These are phyloP conservation scores for Calocybe indica DNA, from an alignment of 768 basidiomycete species.

Conservation along the genomic window DNA sequence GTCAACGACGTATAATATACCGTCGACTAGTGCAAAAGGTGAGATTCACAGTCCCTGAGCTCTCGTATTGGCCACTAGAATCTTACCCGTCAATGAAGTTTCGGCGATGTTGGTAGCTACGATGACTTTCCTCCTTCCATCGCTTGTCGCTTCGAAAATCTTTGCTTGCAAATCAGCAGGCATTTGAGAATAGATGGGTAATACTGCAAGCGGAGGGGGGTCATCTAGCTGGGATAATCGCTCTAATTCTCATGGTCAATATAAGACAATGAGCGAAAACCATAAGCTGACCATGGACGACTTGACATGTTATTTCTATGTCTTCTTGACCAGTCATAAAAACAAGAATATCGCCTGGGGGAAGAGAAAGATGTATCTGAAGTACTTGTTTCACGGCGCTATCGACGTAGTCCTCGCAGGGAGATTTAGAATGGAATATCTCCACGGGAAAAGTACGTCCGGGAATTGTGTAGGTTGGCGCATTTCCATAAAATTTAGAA, in stretches of 20 bases:
- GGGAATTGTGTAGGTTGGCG: constrained; percentile 89
- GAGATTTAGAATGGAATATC: constrained; percentile 92
- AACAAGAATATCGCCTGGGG: constrained; percentile 91
- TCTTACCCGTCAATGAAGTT: constrained; percentile 85
- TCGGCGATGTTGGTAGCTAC: constrained; percentile 99
- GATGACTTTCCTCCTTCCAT: constrained; percentile 94
- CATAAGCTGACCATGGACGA: constrained; percentile 63
- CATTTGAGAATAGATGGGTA: constrained; percentile 99
- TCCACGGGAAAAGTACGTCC: constrained; percentile 97
- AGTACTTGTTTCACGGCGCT: constrained; percentile 96
- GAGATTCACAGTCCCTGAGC: constrained; percentile 7
- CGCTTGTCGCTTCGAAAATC: constrained; percentile 91
- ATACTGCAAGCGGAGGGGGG: constrained; percentile 77
- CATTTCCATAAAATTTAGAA: constrained; percentile 91
- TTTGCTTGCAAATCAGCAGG: constrained; percentile 98
- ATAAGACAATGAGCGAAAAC: not conserved
- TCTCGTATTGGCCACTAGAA: not conserved
- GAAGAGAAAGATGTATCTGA: constrained; percentile 91
- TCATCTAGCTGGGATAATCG: constrained; percentile 91
- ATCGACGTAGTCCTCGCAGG: constrained; percentile 99
- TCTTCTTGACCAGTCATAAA: constrained; percentile 99
- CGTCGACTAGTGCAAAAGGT: constrained; percentile 62
- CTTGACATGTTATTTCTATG: constrained; percentile 95
- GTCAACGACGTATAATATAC: constrained; percentile 95
- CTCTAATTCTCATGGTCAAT: constrained; percentile 43